A percentile compares a stretch with the other conserved stretches of the same genome.
phyloP scores from a whole-genome alignment of 2,329 filamentous ascomycete species.

The Cladosporium austrohemisphaericum region DNA sequence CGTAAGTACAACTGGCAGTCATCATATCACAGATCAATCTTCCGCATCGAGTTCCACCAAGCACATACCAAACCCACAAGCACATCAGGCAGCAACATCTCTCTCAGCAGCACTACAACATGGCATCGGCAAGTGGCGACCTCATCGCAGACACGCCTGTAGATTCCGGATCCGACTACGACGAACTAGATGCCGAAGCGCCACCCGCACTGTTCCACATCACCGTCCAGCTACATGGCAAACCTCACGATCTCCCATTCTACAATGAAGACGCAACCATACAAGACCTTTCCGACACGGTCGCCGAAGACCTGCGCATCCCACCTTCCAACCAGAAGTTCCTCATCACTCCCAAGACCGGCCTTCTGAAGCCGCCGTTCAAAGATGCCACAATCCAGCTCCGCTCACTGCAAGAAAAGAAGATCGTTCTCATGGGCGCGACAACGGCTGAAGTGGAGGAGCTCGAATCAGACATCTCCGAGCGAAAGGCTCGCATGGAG shows the following conservation, averaged over 20 bases:
- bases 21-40: background rate
- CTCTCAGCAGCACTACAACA: background rate
- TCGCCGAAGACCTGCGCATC: conserved; percentile 56
- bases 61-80: background rate
- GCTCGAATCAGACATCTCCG: conserved; percentile 49
- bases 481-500: conserved; percentile 47
- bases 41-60: background rate
- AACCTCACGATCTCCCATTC: conserved; percentile 47
- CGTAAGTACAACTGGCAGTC: too few species aligned
- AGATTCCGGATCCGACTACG: background rate
- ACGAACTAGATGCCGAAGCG: conserved; percentile 7
- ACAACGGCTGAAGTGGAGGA: conserved; percentile 58
- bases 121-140: background rate
- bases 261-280: conserved; percentile 49
- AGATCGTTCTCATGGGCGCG: conserved; percentile 63
- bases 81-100: background rate
- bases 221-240: conserved; percentile 54
- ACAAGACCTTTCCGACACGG: conserved; percentile 55
- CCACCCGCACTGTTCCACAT: conserved; percentile 35
- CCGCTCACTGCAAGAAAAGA: conserved; percentile 51
- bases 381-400: conserved; percentile 54
- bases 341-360: conserved; percentile 60
- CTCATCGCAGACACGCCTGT: background rate
- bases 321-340: conserved; percentile 65
- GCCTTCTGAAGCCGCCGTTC: conserved; percentile 62